phyloP scores from a whole-genome alignment of 306 rosid genomes.

The Lupinus albus region DNA sequence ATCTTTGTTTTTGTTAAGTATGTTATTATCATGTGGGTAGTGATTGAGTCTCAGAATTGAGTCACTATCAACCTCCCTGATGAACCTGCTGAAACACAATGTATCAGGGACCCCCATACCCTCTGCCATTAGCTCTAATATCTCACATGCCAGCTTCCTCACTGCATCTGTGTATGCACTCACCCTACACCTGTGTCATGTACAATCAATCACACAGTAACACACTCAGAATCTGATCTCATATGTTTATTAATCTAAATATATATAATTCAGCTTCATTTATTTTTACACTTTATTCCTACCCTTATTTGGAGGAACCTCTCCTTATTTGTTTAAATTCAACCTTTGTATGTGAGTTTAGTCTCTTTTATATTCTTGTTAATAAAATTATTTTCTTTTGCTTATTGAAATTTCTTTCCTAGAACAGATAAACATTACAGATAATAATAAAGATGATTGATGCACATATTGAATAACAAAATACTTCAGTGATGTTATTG shows the following conservation, averaged over 20 bases:
- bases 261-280: no score
- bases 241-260: no score
- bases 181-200: slow-evolving; percentile 60
- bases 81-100: slow-evolving; percentile 56
- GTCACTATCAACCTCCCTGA: slow-evolving; percentile 62
- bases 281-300: no score
- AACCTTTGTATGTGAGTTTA: no score
- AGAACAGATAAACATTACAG: no score
- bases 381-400: no score
- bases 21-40: slow-evolving; percentile 53
- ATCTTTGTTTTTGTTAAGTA: neutral
- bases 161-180: slow-evolving; percentile 56
- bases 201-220: slow-evolving; percentile 33
- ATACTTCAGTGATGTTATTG: no score
- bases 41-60: slow-evolving; percentile 74
- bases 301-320: no score
- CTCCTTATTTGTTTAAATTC: no score
- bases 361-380: no score
- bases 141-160: slow-evolving; percentile 64
- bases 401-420: no score
- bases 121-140: slow-evolving; percentile 73
- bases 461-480: neutral
- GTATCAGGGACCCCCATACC: slow-evolving; percentile 63
- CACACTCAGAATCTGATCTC: neutral
- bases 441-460: no score